Evolutionary conservation across 192 early-diverging fungal genomes (phyloP).

Genomic region (Radiomyces spectabilis): DNA sequence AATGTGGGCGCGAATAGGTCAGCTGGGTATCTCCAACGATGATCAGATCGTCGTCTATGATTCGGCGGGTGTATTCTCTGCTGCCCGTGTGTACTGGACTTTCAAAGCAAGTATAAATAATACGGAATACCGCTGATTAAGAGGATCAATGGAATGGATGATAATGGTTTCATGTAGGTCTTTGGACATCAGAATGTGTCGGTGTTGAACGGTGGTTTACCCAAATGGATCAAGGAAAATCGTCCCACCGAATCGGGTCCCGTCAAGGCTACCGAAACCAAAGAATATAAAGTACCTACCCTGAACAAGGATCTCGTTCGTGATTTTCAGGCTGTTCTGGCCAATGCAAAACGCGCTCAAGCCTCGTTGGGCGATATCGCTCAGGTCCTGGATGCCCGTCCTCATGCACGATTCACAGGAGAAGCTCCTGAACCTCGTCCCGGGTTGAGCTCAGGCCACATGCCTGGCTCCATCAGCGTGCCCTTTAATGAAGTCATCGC

Average conservation of each 20-base stretch:
- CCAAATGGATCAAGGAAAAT: conserved; percentile 61
- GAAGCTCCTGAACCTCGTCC: conserved; percentile 70
- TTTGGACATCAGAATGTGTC: conserved; percentile 88
- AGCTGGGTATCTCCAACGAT: conserved; percentile 66
- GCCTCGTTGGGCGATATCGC: conserved; percentile 5
- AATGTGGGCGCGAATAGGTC: conserved; percentile 25
- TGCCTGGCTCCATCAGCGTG: conserved; percentile 73
- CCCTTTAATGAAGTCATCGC: conserved; percentile 57
- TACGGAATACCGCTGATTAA: too few species aligned
- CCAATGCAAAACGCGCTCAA: conserved; percentile 38
- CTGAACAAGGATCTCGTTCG: conserved; percentile 37
- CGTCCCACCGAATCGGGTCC: conserved; percentile 40
- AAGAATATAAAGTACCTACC: conserved; percentile 25
- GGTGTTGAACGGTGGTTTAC: conserved; percentile 85
- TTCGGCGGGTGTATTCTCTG: conserved; percentile 67
- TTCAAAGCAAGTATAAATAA: conserved; percentile 53
- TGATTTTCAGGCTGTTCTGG: conserved; percentile 49
- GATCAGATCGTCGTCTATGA: conserved; percentile 94
- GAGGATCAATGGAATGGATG: background rate
- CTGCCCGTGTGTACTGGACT: conserved; percentile 89
- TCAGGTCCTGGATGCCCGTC: conserved; percentile 69
- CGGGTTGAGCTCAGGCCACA: conserved; percentile 73
- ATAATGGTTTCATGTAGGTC: conserved; percentile 33
- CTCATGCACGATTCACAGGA: conserved; percentile 58
- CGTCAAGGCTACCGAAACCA: conserved; percentile 16